Percentiles rank a stretch among this genome's conserved stretches.
Evolutionary conservation across 805 yeast genomes (phyloP).

Genomic region (Clavispora fructus): DNA sequence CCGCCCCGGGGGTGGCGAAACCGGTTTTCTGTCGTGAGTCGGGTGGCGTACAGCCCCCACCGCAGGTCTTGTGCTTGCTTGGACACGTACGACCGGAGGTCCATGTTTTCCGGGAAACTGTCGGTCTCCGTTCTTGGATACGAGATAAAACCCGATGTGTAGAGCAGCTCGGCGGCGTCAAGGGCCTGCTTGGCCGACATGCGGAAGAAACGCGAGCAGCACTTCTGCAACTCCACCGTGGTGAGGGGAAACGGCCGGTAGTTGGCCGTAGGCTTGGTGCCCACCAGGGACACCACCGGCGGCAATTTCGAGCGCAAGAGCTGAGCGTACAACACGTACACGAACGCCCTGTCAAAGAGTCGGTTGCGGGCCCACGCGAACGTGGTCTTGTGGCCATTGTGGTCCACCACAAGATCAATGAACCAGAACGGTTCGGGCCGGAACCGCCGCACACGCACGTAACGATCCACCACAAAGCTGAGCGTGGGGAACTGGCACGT

Average conservation of each 20-base stretch:
- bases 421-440: slow-evolving; percentile 78
- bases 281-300: slow-evolving; percentile 49
- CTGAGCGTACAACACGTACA: slow-evolving; percentile 55
- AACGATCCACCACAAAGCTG: slow-evolving; percentile 93
- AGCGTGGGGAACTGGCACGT: slow-evolving; percentile 94
- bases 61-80: slow-evolving; percentile 49
- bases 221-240: slow-evolving; percentile 88
- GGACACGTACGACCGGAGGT: slow-evolving; percentile 54
- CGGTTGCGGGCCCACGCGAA: slow-evolving; percentile 72
- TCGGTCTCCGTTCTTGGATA: slow-evolving; percentile 99
- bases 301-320: slow-evolving; percentile 48
- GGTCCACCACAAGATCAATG: slow-evolving; percentile 49
- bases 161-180: slow-evolving; percentile 74
- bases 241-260: slow-evolving; percentile 88
- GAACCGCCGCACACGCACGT: slow-evolving; percentile 66
- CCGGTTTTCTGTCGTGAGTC: slow-evolving; percentile 29
- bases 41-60: slow-evolving; percentile 72
- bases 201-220: slow-evolving; percentile 69
- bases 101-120: slow-evolving; percentile 71
- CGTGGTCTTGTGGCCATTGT: slow-evolving; percentile 32
- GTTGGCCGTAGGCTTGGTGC: slow-evolving; percentile 62
- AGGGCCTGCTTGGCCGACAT: slow-evolving; percentile 77
- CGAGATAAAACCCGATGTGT: slow-evolving; percentile 80
- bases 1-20: slow-evolving; percentile 76
- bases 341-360: slow-evolving; percentile 68